Evolutionary conservation across 2,329 filamentous ascomycete species (phyloP).

Genomic region (Zasmidium angulare): DNA sequence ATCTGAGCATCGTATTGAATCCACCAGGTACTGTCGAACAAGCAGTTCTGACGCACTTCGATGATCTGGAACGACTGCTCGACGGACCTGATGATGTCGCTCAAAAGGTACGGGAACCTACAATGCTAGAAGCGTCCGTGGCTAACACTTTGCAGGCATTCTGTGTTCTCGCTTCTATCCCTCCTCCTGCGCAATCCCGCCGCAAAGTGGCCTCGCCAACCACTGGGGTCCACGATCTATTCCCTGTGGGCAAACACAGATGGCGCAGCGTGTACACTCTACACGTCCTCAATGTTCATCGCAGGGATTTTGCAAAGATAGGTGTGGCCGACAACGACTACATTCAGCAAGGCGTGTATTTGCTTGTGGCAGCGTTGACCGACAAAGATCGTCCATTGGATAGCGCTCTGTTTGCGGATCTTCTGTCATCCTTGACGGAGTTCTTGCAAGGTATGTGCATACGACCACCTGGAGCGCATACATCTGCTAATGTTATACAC

Average conservation of each 20-base stretch:
- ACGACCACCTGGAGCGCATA: background rate
- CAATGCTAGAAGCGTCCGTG: background rate
- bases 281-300: slow-evolving; percentile 63
- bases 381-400: slow-evolving; percentile 18
- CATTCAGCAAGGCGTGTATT: slow-evolving; percentile 25
- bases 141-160: background rate
- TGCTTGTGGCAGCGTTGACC: slow-evolving; percentile 27
- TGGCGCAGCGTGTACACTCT: slow-evolving; percentile 69
- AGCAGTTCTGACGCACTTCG: slow-evolving; percentile 78
- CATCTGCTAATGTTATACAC: background rate
- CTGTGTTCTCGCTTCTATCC: slow-evolving; percentile 50
- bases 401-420: background rate
- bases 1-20: slow-evolving; percentile 28
- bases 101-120: slow-evolving; percentile 12
- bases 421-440: background rate
- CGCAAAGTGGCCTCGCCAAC: slow-evolving; percentile 56
- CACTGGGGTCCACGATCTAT: slow-evolving; percentile 61
- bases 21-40: slow-evolving; percentile 61
- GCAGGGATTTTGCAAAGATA: slow-evolving; percentile 39
- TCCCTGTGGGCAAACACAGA: slow-evolving; percentile 63
- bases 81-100: slow-evolving; percentile 61
- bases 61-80: slow-evolving; percentile 79
- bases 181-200: slow-evolving; percentile 41
- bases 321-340: slow-evolving; percentile 32
- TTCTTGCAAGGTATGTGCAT: background rate